A percentile compares a stretch with the other conserved stretches of the same genome.
These are phyloP conservation scores for Vigna trinervia DNA, from an alignment of 306 rosid species.

Conservation along the genomic window DNA sequence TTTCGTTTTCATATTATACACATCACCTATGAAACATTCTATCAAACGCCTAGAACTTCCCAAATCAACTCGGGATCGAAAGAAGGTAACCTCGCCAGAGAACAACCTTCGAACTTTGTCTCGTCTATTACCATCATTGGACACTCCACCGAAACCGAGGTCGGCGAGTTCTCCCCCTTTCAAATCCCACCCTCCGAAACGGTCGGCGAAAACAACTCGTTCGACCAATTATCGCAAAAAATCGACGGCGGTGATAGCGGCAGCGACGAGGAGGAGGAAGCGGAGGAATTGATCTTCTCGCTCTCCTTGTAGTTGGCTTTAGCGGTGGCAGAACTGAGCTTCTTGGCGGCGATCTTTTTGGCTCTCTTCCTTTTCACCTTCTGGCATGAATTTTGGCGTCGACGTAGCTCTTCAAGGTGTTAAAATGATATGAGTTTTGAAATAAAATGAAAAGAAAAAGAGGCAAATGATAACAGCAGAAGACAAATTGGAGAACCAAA, in stretches of 20 bases:
- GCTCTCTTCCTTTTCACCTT: too few species aligned
- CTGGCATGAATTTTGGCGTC: too few species aligned
- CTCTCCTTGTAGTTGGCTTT: too few species aligned
- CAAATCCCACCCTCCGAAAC: constrained; percentile 58
- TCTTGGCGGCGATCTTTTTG: too few species aligned
- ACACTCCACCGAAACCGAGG: constrained; percentile 56
- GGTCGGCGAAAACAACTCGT: too few species aligned
- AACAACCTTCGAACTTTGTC: constrained; percentile 60
- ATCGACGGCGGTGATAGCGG: too few species aligned
- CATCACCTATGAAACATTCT: not conserved
- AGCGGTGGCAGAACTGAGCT: too few species aligned
- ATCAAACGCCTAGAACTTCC: constrained; percentile 80
- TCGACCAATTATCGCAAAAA: too few species aligned
- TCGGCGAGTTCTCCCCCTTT: constrained; percentile 59
- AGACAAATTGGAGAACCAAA: constrained; percentile 26
- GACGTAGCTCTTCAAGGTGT: not conserved
- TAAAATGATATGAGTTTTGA: not conserved
- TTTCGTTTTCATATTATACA: constrained; percentile 17
- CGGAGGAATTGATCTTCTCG: too few species aligned
- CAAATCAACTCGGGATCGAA: constrained; percentile 91
- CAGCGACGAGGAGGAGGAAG: too few species aligned
- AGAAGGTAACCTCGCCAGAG: constrained; percentile 84
- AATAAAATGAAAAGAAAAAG: not conserved
- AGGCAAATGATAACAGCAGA: not conserved
- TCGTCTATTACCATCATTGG: constrained; percentile 43